Conservation (phyloP, 176 grass and related monocot species). For the Phoenix roebelenii region DNA sequence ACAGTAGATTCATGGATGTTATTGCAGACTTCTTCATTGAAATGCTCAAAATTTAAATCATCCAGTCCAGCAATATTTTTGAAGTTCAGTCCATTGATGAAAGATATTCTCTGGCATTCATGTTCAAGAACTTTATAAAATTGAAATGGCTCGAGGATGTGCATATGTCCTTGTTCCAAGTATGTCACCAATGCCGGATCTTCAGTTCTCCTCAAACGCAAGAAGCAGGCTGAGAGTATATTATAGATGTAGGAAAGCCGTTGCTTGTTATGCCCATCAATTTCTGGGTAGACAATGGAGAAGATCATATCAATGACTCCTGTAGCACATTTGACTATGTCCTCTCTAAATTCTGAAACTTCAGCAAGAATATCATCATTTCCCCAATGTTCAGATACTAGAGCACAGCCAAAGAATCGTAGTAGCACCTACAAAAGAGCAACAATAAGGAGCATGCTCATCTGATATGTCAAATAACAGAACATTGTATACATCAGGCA, state of each 20-base stretch:
- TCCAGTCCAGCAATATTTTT: constrained; percentile 83
- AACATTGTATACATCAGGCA: too few species aligned
- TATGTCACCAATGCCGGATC: constrained; percentile 52
- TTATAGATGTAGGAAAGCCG: constrained; percentile 76
- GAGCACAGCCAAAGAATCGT: constrained; percentile 62
- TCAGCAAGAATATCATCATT: constrained; percentile 79
- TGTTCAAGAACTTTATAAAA: constrained; percentile 91
- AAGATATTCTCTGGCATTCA: constrained; percentile 77
- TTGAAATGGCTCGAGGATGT: constrained; percentile 65
- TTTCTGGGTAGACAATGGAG: constrained; percentile 66
- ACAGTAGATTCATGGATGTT: constrained; percentile 61
- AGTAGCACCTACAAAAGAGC: constrained; percentile 62
- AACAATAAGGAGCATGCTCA: background rate
- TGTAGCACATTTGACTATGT: constrained; percentile 71
- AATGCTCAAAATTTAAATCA: constrained; percentile 94
- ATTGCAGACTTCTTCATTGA: constrained; percentile 93
- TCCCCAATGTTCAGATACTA: constrained; percentile 79
- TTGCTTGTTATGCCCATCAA: constrained; percentile 77
- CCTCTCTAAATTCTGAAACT: constrained; percentile 78
- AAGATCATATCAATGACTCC: constrained; percentile 68
- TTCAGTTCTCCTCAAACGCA: constrained; percentile 39
- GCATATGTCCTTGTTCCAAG: constrained; percentile 51
- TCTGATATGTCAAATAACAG: too few species aligned
- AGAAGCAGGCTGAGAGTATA: constrained; percentile 80
- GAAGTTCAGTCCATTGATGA: constrained; percentile 69